Evolutionary conservation across 192 early-diverging fungal species (phyloP).

Genomic region (Backusella westeae): DNA sequence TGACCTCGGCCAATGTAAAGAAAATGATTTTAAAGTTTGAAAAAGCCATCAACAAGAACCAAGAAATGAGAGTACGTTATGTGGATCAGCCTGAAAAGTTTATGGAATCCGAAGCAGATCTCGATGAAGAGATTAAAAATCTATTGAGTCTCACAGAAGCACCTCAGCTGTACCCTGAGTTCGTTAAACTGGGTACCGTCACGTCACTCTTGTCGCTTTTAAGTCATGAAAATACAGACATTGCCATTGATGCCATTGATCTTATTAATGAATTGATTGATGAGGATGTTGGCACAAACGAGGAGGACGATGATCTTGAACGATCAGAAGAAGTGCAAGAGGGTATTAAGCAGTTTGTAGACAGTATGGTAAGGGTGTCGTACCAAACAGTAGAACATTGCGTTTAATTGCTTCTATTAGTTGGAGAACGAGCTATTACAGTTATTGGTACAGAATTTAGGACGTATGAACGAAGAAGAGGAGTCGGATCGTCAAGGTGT

Average conservation of each 20-base stretch:
- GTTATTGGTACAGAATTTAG: constrained; percentile 78
- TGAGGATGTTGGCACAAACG: constrained; percentile 72
- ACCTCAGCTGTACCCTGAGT: constrained; percentile 73
- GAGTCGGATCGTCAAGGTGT: constrained; percentile 82
- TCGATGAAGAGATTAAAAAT: constrained; percentile 86
- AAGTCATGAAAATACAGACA: constrained; percentile 94
- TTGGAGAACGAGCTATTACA: constrained; percentile 65
- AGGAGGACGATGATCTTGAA: constrained; percentile 57
- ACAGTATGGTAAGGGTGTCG: constrained; percentile 50
- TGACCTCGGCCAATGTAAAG: constrained; percentile 69
- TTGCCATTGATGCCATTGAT: constrained; percentile 79
- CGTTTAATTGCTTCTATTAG: constrained; percentile 15
- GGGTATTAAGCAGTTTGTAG: constrained; percentile 66
- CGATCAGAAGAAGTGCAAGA: constrained; percentile 51
- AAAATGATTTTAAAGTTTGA: constrained; percentile 82
- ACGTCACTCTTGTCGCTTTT: constrained; percentile 71
- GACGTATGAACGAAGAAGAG: constrained; percentile 71
- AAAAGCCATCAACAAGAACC: constrained; percentile 84
- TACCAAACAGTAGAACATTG: neutral
- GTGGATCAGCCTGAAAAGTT: constrained; percentile 75
- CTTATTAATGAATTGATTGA: constrained; percentile 90
- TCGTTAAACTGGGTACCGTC: constrained; percentile 68
- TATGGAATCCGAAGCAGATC: constrained; percentile 93
- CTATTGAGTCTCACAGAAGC: constrained; percentile 74
- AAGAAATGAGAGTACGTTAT: constrained; percentile 80